A percentile compares a stretch with the other conserved stretches of the same genome.
phyloP scores from a whole-genome alignment of 106 monocot species.

The Apostasia ramifera region DNA sequence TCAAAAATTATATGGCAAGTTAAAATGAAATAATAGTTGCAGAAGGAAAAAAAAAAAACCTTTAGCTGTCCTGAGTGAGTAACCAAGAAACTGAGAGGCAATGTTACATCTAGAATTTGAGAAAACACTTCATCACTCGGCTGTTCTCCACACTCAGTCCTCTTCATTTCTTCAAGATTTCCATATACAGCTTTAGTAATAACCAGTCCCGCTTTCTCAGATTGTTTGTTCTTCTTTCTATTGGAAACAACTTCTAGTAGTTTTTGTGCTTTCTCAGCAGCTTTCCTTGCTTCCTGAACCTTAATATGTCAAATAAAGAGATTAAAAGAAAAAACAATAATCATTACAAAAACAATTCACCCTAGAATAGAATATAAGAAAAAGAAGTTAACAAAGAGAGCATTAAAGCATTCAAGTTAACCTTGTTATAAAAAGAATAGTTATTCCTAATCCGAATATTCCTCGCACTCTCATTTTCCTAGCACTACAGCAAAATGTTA shows the following conservation, averaged over 20 bases:
- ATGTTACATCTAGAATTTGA: slow-evolving; percentile 72
- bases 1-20: no score
- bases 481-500: no score
- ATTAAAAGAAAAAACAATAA: slow-evolving; percentile 1
- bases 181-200: slow-evolving; percentile 85
- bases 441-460: no score
- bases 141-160: slow-evolving; percentile 24
- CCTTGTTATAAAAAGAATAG: no score
- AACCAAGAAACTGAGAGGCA: slow-evolving; percentile 85
- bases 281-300: slow-evolving; percentile 72
- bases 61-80: slow-evolving; percentile 73
- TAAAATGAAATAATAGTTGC: no score
- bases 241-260: slow-evolving; percentile 69
- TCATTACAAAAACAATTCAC: not conserved
- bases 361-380: no score
- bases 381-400: no score
- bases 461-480: no score
- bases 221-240: slow-evolving; percentile 81
- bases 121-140: slow-evolving; percentile 42
- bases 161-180: slow-evolving; percentile 43
- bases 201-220: slow-evolving; percentile 71
- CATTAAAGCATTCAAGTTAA: no score
- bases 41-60: slow-evolving; percentile 26
- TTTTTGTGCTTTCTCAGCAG: slow-evolving; percentile 78
- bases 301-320: slow-evolving; percentile 14